Conservation (phyloP, 805 yeast species). For the Ogataea corticis region DNA sequence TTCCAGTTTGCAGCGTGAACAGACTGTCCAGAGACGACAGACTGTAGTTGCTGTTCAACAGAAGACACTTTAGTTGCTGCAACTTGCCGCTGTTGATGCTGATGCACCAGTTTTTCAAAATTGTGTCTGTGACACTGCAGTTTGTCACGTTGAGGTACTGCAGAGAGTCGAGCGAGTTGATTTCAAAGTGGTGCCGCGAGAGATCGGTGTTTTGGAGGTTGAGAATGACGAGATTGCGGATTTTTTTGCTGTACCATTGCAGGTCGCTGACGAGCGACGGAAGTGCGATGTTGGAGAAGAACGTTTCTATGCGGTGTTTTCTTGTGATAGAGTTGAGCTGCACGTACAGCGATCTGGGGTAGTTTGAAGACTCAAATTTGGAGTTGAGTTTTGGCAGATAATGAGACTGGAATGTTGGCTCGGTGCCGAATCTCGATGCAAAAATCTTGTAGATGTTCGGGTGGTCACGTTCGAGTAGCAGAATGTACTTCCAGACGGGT, state of each 20-base stretch:
- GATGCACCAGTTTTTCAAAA: conserved; percentile 28
- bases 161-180: conserved; percentile 15
- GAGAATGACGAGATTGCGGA: conserved; percentile 19
- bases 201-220: conserved; percentile 19
- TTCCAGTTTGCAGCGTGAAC: conserved; percentile 3
- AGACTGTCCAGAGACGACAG: conserved; percentile 9
- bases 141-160: conserved; percentile 24
- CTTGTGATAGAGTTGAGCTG: conserved; percentile 16
- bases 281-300: conserved; percentile 29
- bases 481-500: conserved; percentile 34
- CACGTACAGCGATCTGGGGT: conserved; percentile 20
- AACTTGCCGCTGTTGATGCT: conserved; percentile 29
- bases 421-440: conserved; percentile 23
- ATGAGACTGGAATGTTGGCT: conserved; percentile 21
- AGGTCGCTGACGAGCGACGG: conserved; percentile 15
- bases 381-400: conserved; percentile 16
- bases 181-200: conserved; percentile 2
- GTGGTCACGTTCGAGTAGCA: conserved; percentile 32
- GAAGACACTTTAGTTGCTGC: conserved; percentile 17
- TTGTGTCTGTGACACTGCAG: conserved; percentile 19
- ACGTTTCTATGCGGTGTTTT: conserved; percentile 38
- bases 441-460: conserved; percentile 32
- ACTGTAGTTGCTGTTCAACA: conserved; percentile 16
- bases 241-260: conserved; percentile 3
- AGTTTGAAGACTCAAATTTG: conserved; percentile 15